These are phyloP conservation scores for Pilasporangium apinafurcum DNA, from an alignment of 352 stramenopile genomes.

Conservation along the genomic window DNA sequence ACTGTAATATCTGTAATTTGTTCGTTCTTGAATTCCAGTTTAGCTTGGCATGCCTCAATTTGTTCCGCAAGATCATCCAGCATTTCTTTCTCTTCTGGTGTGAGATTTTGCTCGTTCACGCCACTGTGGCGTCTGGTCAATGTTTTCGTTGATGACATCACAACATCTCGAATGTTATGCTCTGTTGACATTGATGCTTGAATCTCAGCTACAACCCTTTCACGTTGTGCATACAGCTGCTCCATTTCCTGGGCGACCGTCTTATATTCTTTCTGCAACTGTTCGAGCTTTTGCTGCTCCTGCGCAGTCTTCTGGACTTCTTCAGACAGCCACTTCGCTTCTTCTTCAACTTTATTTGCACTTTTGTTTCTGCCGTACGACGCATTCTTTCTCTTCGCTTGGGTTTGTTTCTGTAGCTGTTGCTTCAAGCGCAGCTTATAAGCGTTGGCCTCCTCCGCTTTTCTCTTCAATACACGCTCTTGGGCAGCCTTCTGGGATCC, in stretches of 20 bases:
- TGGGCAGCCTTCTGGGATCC: conserved; percentile 80
- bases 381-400: conserved; percentile 63
- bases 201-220: conserved; percentile 65
- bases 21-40: conserved; percentile 87
- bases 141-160: conserved; percentile 67
- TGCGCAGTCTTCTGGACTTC: conserved; percentile 79
- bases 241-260: conserved; percentile 80
- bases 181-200: conserved; percentile 53
- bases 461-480: conserved; percentile 81
- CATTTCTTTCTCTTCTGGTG: conserved; percentile 74
- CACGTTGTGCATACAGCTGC: conserved; percentile 59
- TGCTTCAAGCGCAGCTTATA: conserved; percentile 80
- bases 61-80: conserved; percentile 81
- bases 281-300: conserved; percentile 80
- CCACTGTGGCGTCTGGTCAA: conserved; percentile 37
- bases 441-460: conserved; percentile 82
- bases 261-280: conserved; percentile 73
- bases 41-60: conserved; percentile 80
- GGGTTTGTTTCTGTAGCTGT: conserved; percentile 67
- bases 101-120: conserved; percentile 41
- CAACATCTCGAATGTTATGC: conserved; percentile 69
- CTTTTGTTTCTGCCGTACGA: conserved; percentile 47
- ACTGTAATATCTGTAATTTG: conserved; percentile 79
- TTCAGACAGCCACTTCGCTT: conserved; percentile 79
- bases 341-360: conserved; percentile 28